Evolutionary conservation across 306 rosid species (phyloP), one percentile per base, ranked within the genome.

Genomic region (Sindora glabra): DNA sequence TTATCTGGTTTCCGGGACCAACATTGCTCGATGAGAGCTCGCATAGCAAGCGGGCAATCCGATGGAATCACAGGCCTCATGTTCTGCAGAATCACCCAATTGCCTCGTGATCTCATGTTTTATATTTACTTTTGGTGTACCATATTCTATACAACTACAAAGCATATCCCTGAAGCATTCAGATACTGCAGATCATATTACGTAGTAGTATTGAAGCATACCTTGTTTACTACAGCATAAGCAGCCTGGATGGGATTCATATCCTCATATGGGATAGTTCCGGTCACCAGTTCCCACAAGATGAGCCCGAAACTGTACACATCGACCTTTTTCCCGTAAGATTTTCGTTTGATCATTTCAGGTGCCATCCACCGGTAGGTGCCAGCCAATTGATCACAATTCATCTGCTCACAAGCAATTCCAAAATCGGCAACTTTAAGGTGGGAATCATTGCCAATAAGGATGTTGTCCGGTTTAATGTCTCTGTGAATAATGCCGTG

Each of bases 281-380:
- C 99, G 0, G 95, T 77, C 64, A 89, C 80, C 94, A 94, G 55
- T 74, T 94, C 99, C 94, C 97, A 94, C 59, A 94, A 59, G 48
- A 94, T 80, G 10, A 94, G 94, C 46, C 97, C 99, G 59, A 89
- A 94, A 70, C 97, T 79, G 68, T 94, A 89, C 36, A 94, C 97
- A 27, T 94, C 99, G 6, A 89, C 99, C 73, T 84, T 94, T 68
- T 79, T 79, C 40, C 95, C 87, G 1, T 86, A 89, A 24, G 87
- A 67, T 69, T 89, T 89, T 18, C 81, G 89, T 69, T 80, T 89
- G 77, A 94, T 94, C 99, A 94, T 84, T 80, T 94, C 99, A 0
- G 99, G 99, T 37, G 99, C 99, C 99, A 94, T 94, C 99, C 99
- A 94, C 2, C 99, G 83, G 47, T 82, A 94, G 9, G 99, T 94